These are phyloP conservation scores for Candida coquimbonensis DNA, from an alignment of 805 yeast species.

Conservation along the genomic window DNA sequence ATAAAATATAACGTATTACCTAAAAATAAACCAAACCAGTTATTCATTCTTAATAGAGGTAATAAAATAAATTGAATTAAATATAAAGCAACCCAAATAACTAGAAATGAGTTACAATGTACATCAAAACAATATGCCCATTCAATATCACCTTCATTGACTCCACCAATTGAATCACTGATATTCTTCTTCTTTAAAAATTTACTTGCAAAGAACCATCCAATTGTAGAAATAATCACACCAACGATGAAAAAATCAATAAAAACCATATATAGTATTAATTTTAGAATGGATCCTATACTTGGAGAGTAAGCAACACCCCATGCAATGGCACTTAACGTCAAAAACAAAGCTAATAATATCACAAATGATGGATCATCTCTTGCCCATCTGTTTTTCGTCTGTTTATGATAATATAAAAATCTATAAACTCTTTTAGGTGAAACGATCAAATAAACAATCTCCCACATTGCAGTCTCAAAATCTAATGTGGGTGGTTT, in stretches of 20 bases:
- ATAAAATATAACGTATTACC: constrained; percentile 76
- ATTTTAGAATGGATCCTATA: constrained; percentile 50
- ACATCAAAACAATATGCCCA: constrained; percentile 96
- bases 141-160: constrained; percentile 46
- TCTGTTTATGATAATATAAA: constrained; percentile 74
- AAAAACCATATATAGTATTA: constrained; percentile 76
- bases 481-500: constrained; percentile 81
- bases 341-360: constrained; percentile 56
- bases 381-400: constrained; percentile 74
- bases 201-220: constrained; percentile 67
- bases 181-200: constrained; percentile 41
- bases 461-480: constrained; percentile 92
- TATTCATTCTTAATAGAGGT: constrained; percentile 61
- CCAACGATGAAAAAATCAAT: constrained; percentile 77
- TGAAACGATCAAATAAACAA: constrained; percentile 59
- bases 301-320: constrained; percentile 74
- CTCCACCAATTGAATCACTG: constrained; percentile 22
- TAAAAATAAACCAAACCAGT: constrained; percentile 59
- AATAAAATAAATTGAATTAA: constrained; percentile 66
- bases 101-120: constrained; percentile 83
- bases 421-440: constrained; percentile 82
- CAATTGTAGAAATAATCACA: constrained; percentile 55
- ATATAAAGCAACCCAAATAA: constrained; percentile 72
- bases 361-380: constrained; percentile 90
- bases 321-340: constrained; percentile 82